A percentile compares a stretch with the other conserved stretches of the same genome.
Evolutionary conservation across 352 stramenopile genomes (phyloP).

Genomic region (Globisporangium splendens): DNA sequence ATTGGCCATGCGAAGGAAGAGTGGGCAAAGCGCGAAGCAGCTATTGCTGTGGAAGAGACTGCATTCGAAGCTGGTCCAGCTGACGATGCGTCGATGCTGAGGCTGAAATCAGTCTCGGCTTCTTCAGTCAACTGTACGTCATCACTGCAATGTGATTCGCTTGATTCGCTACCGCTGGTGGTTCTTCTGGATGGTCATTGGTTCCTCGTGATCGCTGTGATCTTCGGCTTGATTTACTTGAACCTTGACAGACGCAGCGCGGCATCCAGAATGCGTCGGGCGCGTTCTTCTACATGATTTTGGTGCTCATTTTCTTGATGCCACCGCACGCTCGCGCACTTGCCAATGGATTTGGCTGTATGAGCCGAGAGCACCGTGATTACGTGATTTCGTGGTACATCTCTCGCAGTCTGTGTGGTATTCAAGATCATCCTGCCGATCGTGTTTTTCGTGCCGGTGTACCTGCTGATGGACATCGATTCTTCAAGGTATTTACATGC

Average conservation of each 20-base stretch:
- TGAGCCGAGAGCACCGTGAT: constrained; percentile 38
- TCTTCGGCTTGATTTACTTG: constrained; percentile 45
- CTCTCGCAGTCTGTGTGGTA: constrained; percentile 43
- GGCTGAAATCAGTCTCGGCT: constrained; percentile 8
- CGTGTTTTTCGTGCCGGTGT: constrained; percentile 30
- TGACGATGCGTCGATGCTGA: constrained; percentile 1
- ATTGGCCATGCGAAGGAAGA: constrained; percentile 21
- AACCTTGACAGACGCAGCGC: constrained; percentile 30
- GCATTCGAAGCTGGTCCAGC: neutral
- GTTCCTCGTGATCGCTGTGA: constrained; percentile 31
- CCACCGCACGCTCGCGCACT: constrained; percentile 29
- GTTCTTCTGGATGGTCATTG: constrained; percentile 26
- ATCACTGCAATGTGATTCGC: constrained; percentile 35
- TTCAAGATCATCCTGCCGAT: constrained; percentile 44
- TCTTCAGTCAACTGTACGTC: constrained; percentile 31
- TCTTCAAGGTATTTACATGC: constrained; percentile 25
- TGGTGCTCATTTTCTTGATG: constrained; percentile 32
- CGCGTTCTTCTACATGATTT: constrained; percentile 43
- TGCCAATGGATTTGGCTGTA: constrained; percentile 44
- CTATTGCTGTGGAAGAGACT: too few species aligned
- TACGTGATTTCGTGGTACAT: constrained; percentile 40
- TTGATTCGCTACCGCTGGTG: constrained; percentile 28
- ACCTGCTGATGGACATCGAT: constrained; percentile 41
- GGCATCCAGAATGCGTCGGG: constrained; percentile 42
- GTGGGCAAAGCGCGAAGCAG: constrained; percentile 24